Evolutionary conservation across 495 filamentous ascomycete genomes (phyloP), one percentile per base, ranked within the genome.

Genomic region (Articulospora tetracladia): DNA sequence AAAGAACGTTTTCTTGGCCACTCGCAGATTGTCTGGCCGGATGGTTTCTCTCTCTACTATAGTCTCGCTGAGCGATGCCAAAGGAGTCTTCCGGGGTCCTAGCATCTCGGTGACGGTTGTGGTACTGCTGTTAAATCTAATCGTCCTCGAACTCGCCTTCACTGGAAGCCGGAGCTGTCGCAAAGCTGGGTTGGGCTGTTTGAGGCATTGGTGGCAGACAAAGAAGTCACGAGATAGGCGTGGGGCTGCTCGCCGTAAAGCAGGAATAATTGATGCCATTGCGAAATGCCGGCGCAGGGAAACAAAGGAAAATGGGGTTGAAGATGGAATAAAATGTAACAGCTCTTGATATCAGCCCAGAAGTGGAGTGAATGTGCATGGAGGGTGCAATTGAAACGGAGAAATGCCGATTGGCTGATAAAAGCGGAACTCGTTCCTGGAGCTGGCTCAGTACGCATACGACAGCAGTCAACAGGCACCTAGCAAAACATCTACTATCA

Each of bases 141-240:
- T 62, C 24, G 46, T 59, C 34, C 52, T 66, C 19, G 61, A 59
- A 55, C 12, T 60, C 15, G 60, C 27, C 51, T 60, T 66, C 3
- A 48, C 59, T 71, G 67, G 63, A 71, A 72, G 52, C 65, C 34
- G n/a, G 53, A 61, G 6, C 41, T 30, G 24, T 68, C 60, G 55
- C 64, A 72, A 44, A 65, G 75, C 50, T 69, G 77, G 57, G 53
- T 69, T 52, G 7, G 62, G 20, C n/a, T 52, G 30, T 20, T 50
- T 66, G 49, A 87, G 72, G 66, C 85, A 90, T 77, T 87, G 83
- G 53, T 80, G 79, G 71, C 86, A 87, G 60, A 82, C 75, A 61
- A 87, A 83, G 51, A 84, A 76, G 46, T 81, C 75, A 24, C 76
- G 70, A 2, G 83, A 73, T 15, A 89, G 66, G 56, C 79, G 79